Evolutionary conservation across 2,329 filamentous ascomycete species (phyloP).

Genomic region (Pseudomassariella vexata): DNA sequence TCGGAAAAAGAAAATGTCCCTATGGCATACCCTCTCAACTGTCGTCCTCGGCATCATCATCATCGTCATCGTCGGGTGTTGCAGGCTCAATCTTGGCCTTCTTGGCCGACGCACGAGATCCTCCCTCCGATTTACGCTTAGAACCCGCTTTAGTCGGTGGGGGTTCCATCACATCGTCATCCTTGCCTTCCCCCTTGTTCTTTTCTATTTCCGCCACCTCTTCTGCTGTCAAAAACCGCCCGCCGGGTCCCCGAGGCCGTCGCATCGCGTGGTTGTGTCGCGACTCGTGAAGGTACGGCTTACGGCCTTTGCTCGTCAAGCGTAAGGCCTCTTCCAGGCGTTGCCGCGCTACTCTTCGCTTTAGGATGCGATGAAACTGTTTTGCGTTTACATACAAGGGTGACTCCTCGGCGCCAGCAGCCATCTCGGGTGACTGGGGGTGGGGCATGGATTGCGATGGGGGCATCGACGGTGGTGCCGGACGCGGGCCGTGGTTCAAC

Average conservation of each 20-base stretch:
- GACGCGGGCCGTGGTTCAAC: slow-evolving; percentile 60
- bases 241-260: slow-evolving; percentile 84
- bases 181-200: slow-evolving; percentile 41
- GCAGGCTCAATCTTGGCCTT: slow-evolving; percentile 38
- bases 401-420: slow-evolving; percentile 73
- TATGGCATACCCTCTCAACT: slow-evolving; percentile 22
- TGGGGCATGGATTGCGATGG: slow-evolving; percentile 61
- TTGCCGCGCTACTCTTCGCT: slow-evolving; percentile 87
- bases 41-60: slow-evolving; percentile 35
- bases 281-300: slow-evolving; percentile 95
- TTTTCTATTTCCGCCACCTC: slow-evolving; percentile 88
- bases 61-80: slow-evolving; percentile 38
- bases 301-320: slow-evolving; percentile 88
- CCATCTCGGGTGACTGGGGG: slow-evolving; percentile 74
- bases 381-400: slow-evolving; percentile 98
- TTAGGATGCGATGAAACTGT: slow-evolving; percentile 95
- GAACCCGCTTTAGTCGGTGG: slow-evolving; percentile 33
- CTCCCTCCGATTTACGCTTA: slow-evolving; percentile 56
- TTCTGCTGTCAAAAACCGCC: slow-evolving; percentile 91
- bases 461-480: slow-evolving; percentile 53
- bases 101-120: slow-evolving; percentile 44
- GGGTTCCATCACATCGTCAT: slow-evolving; percentile 24
- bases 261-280: slow-evolving; percentile 98
- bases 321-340: slow-evolving; percentile 88
- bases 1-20: slow-evolving; percentile 19